Percentiles rank a stretch among this genome's conserved stretches.
Conservation (phyloP, 2,329 filamentous ascomycete genomes). For the Nothophaeocryptopus gaeumannii region DNA sequence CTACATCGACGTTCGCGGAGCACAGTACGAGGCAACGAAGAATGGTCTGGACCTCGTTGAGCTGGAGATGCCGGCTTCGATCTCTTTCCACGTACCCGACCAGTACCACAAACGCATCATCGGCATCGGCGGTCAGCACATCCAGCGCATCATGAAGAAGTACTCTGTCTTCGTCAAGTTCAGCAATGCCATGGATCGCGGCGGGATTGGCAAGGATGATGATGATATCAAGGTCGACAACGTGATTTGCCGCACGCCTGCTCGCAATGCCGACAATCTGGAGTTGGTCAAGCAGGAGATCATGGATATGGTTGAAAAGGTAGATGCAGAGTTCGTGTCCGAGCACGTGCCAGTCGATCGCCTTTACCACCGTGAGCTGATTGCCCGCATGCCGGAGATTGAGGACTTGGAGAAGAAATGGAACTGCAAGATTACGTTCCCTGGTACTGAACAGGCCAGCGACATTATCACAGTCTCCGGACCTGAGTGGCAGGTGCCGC, state of each 20-base stretch:
- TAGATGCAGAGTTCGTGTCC: constrained; percentile 93
- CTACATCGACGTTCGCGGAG: constrained; percentile 95
- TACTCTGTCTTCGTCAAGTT: constrained; percentile 99
- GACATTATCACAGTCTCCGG: constrained; percentile 94
- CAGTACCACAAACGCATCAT: constrained; percentile 99
- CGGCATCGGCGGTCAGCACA: constrained; percentile 95
- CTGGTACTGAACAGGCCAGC: constrained; percentile 94
- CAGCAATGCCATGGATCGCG: constrained; percentile 97
- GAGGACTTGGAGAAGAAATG: constrained; percentile 97
- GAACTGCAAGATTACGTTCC: constrained; percentile 99
- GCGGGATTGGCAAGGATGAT: constrained; percentile 88
- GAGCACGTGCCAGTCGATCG: constrained; percentile 92
- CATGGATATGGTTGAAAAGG: constrained; percentile 98
- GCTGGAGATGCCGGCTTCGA: constrained; percentile 98
- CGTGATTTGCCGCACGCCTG: constrained; percentile 95
- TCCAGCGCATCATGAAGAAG: constrained; percentile 99
- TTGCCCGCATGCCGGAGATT: constrained; percentile 82
- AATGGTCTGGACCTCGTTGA: constrained; percentile 89
- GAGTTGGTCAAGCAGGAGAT: constrained; percentile 99
- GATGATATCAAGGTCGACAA: constrained; percentile 99
- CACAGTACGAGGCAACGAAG: constrained; percentile 90
- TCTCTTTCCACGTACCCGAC: constrained; percentile 97
- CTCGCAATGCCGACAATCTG: constrained; percentile 92
- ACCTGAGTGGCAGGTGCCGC: constrained; percentile 95
- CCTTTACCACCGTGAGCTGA: constrained; percentile 89